Evolutionary conservation across 768 basidiomycete genomes (phyloP).

Genomic region (Artomyces pyxidatus): DNA sequence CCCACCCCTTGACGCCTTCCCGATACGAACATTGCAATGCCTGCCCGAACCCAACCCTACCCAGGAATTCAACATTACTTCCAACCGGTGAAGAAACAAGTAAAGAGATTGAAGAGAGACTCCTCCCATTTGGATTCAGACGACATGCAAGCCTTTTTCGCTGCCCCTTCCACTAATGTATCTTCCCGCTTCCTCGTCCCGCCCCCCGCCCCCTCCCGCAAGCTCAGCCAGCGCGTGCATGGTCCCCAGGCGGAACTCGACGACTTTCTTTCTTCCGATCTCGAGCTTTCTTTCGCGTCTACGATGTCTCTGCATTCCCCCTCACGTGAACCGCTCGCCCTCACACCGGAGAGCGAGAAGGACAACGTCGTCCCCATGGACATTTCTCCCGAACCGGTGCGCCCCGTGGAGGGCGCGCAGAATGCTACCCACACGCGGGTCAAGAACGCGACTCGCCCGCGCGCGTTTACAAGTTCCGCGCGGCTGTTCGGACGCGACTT

Average conservation of each 20-base stretch:
- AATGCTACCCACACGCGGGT: conserved; percentile 22
- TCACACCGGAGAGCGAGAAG: conserved; percentile 38
- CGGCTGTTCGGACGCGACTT: conserved; percentile 69
- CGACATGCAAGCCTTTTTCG: conserved; percentile 49
- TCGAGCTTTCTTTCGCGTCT: conserved; percentile 78
- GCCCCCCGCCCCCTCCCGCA: conserved; percentile 36
- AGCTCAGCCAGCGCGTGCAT: conserved; percentile 36
- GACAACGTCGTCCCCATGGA: conserved; percentile 63
- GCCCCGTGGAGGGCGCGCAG: conserved; percentile 17
- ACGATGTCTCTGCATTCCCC: conserved; percentile 76
- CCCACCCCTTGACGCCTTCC: not conserved
- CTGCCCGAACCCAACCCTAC: conserved; percentile 30
- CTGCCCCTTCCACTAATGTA: conserved; percentile 33
- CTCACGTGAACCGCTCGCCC: conserved; percentile 35
- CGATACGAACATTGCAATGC: not conserved
- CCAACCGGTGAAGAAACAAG: not conserved
- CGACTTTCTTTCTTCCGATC: conserved; percentile 64
- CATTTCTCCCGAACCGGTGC: conserved; percentile 60
- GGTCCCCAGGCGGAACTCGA: conserved; percentile 45
- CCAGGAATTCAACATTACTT: conserved; percentile 25
- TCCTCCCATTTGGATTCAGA: conserved; percentile 21
- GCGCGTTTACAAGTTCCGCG: conserved; percentile 56
- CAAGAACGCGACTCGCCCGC: conserved; percentile 39
- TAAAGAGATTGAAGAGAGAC: conserved; percentile 3
- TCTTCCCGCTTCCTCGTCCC: conserved; percentile 30